phyloP scores from a whole-genome alignment of 2,329 filamentous ascomycete species.

The Thielaviopsis cerberus region DNA sequence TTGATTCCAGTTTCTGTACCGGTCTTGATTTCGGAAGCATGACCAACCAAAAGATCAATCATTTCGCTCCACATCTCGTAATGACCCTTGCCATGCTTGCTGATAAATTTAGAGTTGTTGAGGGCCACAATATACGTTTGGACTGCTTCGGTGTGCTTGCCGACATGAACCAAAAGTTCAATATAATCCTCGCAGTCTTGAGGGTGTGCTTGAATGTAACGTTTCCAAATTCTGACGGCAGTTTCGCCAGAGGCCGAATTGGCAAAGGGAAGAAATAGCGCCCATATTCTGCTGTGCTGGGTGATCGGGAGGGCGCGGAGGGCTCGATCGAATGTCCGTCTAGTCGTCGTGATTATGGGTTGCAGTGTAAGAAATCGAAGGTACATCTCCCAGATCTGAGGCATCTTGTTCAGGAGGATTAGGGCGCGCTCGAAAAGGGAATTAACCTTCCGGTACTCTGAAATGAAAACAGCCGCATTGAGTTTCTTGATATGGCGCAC shows the following conservation, averaged over 20 bases:
- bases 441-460: constrained; percentile 86
- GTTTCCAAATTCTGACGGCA: constrained; percentile 78
- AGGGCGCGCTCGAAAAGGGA: constrained; percentile 81
- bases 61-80: constrained; percentile 97
- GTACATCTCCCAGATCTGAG: constrained; percentile 95
- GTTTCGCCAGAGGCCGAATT: constrained; percentile 79
- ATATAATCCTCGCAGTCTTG: constrained; percentile 93
- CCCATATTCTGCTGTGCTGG: constrained; percentile 92
- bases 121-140: constrained; percentile 80
- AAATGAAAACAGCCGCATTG: constrained; percentile 61
- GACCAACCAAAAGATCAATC: constrained; percentile 81
- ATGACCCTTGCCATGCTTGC: constrained; percentile 82
- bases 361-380: constrained; percentile 77
- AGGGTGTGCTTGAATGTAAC: constrained; percentile 93
- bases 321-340: constrained; percentile 79
- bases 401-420: constrained; percentile 96
- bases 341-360: constrained; percentile 72
- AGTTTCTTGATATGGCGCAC: constrained; percentile 63
- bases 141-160: constrained; percentile 77
- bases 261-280: constrained; percentile 74
- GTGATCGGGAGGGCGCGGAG: constrained; percentile 80
- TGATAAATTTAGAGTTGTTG: constrained; percentile 76
- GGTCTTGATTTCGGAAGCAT: constrained; percentile 70
- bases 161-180: constrained; percentile 63
- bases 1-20: constrained; percentile 68